A percentile compares a stretch with the other conserved stretches of the same genome.
Conservation (phyloP, 176 grass and related monocot species). For the Aegilops tauschii region DNA sequence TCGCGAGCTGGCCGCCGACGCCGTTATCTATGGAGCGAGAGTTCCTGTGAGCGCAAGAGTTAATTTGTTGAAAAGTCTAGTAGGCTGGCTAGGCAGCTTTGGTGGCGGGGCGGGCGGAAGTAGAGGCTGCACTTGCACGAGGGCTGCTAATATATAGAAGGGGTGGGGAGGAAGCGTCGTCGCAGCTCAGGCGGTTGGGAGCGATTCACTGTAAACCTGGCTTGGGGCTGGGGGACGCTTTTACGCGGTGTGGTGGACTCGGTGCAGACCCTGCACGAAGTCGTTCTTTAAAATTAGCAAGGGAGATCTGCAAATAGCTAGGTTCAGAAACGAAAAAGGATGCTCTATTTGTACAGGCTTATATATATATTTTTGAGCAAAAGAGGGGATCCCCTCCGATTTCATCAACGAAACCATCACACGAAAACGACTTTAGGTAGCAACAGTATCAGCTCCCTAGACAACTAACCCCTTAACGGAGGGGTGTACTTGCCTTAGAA, state of each 20-base stretch:
- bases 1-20: not conserved
- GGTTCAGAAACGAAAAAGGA: too few relatives aligned
- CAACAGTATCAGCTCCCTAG: too few relatives aligned
- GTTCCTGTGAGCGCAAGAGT: not conserved
- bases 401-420: too few relatives aligned
- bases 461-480: too few relatives aligned
- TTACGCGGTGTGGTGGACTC: constrained; percentile 45
- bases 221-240: not conserved
- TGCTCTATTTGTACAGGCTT: too few relatives aligned
- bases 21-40: not conserved
- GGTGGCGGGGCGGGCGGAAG: constrained; percentile 8
- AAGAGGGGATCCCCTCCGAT: too few relatives aligned
- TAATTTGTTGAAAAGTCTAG: not conserved
- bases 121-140: not conserved
- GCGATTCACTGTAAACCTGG: not conserved
- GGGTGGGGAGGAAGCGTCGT: constrained; percentile 24
- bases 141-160: not conserved
- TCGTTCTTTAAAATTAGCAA: constrained; percentile 20
- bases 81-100: not conserved
- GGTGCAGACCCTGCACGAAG: not conserved
- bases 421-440: too few relatives aligned
- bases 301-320: too few relatives aligned
- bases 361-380: too few relatives aligned
- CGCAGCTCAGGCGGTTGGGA: constrained; percentile 27
- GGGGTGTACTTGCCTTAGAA: too few relatives aligned